Base-by-base conservation (phyloP, 176 grass and related monocot species). In the Miscanthus lutarioriparius region DNA sequence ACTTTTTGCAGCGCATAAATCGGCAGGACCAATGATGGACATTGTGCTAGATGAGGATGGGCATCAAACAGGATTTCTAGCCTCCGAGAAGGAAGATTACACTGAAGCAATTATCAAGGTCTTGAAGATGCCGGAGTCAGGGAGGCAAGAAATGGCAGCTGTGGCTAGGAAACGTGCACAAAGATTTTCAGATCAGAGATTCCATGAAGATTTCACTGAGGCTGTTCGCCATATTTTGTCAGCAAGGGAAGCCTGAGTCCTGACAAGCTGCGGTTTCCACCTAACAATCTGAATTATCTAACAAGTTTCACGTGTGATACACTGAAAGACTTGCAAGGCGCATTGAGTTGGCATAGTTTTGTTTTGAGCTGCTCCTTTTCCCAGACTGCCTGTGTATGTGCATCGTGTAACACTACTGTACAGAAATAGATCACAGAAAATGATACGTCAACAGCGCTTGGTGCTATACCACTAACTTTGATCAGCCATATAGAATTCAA, bases 21-120 rank as follows among this genome's bases (percentile, higher is more conserved):
- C 96, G 1, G 91, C 91, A 26, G 93, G 96, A 9, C 96, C 96
- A 1, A 96, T 89, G 81, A 99, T 99, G 96, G 96, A 99, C 72
- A 99, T 99, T 62, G 83, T 99, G 53, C 43, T 91, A 47, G 85
- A 99, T 61, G 96, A 99, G 81, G 89, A 92, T 1, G 81, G 89
- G 8, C 91, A 76, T 48, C 70, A 78, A 74, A 99, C 93, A 47
- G 96, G 93, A 27, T 92, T 94, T 88, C 92, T 99, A 47, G 93
- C 93, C 48, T 87, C 64, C 0, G 69, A 41, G 68, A 86, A 84
- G 56, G 96, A 99, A 68, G 96, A 99, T 78, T 99, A 91, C 47
- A 67, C 86, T 0, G 83, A 92, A 41, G 91, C 93, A 65, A 94
- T 99, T 35, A 36, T 94, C 44, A 86, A 94, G 70, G 80, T 96